Evolutionary conservation across 495 filamentous ascomycete species (phyloP).

Genomic region (Bombardia bombarda): DNA sequence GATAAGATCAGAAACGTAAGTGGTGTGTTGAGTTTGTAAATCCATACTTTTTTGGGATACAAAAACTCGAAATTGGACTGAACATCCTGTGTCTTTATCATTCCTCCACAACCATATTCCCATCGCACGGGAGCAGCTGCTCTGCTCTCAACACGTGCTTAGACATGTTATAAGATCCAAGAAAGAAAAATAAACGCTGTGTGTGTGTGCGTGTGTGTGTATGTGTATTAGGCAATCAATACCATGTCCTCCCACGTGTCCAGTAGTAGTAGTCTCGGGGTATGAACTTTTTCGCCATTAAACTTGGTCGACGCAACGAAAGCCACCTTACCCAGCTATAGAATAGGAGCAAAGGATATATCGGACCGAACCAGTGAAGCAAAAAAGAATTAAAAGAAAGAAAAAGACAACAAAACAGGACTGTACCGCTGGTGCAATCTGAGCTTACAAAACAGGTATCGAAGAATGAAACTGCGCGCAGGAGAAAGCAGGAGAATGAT

Average conservation of each 20-base stretch:
- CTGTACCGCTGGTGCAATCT: slow-evolving; percentile 1
- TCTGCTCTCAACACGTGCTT: too few species aligned
- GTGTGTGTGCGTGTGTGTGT: not conserved
- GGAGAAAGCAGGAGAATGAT: not conserved
- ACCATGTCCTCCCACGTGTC: slow-evolving; percentile 12
- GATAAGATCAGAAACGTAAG: too few species aligned
- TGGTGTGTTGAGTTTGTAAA: too few species aligned
- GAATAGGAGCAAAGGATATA: slow-evolving; percentile 10
- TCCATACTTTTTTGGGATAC: too few species aligned
- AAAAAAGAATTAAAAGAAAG: slow-evolving; percentile 1
- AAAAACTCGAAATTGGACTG: too few species aligned
- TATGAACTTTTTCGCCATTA: slow-evolving; percentile 15
- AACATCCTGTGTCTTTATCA: too few species aligned
- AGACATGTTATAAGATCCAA: too few species aligned
- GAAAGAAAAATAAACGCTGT: not conserved
- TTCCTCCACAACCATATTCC: too few species aligned
- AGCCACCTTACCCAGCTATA: slow-evolving; percentile 1
- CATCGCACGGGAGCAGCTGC: too few species aligned
- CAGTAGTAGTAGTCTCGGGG: slow-evolving; percentile 10
- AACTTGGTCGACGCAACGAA: slow-evolving; percentile 5
- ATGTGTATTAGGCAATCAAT: slow-evolving; percentile 8
- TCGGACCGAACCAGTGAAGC: too few species aligned
- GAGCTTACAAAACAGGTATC: not conserved
- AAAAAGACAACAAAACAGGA: slow-evolving; percentile 8
- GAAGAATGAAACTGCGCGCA: too few species aligned